Evolutionary conservation across 768 basidiomycete species (phyloP).

Genomic region (Amanita brunnescens): DNA sequence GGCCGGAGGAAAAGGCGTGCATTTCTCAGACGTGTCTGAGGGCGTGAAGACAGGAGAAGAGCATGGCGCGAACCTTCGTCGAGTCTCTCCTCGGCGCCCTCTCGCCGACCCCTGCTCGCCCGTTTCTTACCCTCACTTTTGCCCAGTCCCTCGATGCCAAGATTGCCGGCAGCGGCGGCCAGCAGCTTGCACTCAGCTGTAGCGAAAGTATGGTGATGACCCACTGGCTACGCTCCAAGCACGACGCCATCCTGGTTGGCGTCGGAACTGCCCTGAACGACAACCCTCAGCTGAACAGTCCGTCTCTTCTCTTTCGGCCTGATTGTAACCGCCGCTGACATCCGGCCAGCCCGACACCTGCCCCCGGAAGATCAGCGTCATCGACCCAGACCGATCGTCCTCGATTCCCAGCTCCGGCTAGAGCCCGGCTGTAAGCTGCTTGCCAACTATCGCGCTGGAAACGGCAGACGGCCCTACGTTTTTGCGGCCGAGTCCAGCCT

Average conservation of each 20-base stretch:
- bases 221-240: conserved; percentile 89
- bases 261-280: conserved; percentile 87
- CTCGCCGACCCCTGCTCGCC: conserved; percentile 24
- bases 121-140: conserved; percentile 73
- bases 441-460: conserved; percentile 46
- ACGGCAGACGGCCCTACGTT: conserved; percentile 67
- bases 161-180: conserved; percentile 69
- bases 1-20: not conserved
- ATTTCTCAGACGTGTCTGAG: conserved; percentile 5
- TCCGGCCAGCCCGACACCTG: conserved; percentile 56
- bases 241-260: conserved; percentile 89
- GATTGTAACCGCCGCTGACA: not conserved
- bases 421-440: conserved; percentile 61
- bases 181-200: conserved; percentile 78
- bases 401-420: conserved; percentile 71
- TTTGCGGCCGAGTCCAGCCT: conserved; percentile 32
- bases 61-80: conserved; percentile 4
- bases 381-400: conserved; percentile 75
- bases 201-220: conserved; percentile 88
- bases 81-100: not conserved
- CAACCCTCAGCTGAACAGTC: conserved; percentile 91
- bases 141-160: conserved; percentile 83
- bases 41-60: not conserved
- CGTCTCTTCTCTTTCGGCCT: conserved; percentile 16
- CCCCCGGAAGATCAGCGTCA: conserved; percentile 32